Conservation (phyloP, 495 filamentous ascomycete genomes). For the Aspergillus biplanus region DNA sequence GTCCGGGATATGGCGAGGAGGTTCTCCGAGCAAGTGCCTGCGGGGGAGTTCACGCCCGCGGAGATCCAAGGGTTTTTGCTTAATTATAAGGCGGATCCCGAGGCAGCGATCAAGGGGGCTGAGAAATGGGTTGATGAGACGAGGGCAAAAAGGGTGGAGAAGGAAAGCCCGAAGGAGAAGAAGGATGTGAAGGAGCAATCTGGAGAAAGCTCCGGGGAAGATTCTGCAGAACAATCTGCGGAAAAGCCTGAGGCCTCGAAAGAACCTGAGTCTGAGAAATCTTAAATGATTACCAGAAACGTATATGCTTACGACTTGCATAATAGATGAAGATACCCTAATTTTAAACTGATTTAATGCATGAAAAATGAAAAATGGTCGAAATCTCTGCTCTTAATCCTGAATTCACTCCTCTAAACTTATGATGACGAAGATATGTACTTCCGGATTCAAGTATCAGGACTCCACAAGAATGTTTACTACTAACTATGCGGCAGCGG, state of each 20-base stretch:
- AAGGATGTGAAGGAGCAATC: not conserved
- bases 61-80: conserved; percentile 80
- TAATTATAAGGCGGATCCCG: conserved; percentile 66
- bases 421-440: too few species aligned
- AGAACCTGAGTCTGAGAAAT: not conserved
- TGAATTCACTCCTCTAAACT: not conserved
- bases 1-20: conserved; percentile 49
- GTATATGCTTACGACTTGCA: too few species aligned
- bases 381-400: not conserved
- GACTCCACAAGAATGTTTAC: too few species aligned
- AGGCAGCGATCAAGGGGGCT: conserved; percentile 58
- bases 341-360: not conserved
- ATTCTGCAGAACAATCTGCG: not conserved
- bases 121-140: conserved; percentile 54
- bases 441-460: too few species aligned
- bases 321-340: conserved; percentile 3
- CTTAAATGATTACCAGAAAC: too few species aligned
- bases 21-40: conserved; percentile 67
- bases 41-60: conserved; percentile 68
- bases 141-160: conserved; percentile 20
- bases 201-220: not conserved
- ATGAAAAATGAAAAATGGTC: not conserved
- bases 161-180: not conserved
- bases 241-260: not conserved
- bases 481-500: too few species aligned